A percentile compares a stretch with the other conserved stretches of the same genome.
These are phyloP conservation scores for Candida rishiriensis DNA, from an alignment of 805 yeast species.

Conservation along the genomic window DNA sequence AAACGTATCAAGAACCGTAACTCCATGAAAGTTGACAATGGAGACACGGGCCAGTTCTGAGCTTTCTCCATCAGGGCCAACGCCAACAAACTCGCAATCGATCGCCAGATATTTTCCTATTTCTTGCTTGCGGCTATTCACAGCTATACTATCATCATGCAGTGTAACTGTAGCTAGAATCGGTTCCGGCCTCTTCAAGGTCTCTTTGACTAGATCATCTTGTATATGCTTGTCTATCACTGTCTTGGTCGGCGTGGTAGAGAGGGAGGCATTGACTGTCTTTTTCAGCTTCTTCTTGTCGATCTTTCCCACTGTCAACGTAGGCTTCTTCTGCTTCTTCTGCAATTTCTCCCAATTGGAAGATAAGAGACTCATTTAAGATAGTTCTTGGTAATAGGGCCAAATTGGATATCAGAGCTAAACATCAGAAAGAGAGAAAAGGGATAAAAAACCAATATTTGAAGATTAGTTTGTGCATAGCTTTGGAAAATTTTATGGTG, in stretches of 20 bases:
- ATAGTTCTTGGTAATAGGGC: background rate
- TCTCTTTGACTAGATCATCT: background rate
- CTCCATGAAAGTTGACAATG: slow-evolving; percentile 78
- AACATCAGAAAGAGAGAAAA: too few species aligned
- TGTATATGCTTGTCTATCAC: background rate
- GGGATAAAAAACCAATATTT: too few species aligned
- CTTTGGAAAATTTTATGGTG: too few species aligned
- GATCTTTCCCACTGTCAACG: slow-evolving; percentile 1
- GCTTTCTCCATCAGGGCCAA: slow-evolving; percentile 65
- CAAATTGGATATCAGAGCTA: too few species aligned
- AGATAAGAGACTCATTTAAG: slow-evolving; percentile 6
- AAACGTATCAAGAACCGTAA: slow-evolving; percentile 62
- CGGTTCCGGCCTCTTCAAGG: background rate
- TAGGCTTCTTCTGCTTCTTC: slow-evolving; percentile 6
- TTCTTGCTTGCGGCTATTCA: slow-evolving; percentile 28
- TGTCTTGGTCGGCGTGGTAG: too few species aligned
- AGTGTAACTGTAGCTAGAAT: background rate
- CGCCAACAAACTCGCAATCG: slow-evolving; percentile 95
- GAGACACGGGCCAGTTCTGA: slow-evolving; percentile 85
- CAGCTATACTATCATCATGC: slow-evolving; percentile 6
- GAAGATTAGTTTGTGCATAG: too few species aligned
- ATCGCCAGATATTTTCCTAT: slow-evolving; percentile 75
- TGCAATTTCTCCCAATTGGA: slow-evolving; percentile 21
- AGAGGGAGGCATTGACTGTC: too few species aligned
- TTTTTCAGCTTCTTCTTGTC: background rate